A percentile compares a stretch with the other conserved stretches of the same genome.
Conservation (phyloP, 768 basidiomycete genomes). For the Leccinum disarticulatum region DNA sequence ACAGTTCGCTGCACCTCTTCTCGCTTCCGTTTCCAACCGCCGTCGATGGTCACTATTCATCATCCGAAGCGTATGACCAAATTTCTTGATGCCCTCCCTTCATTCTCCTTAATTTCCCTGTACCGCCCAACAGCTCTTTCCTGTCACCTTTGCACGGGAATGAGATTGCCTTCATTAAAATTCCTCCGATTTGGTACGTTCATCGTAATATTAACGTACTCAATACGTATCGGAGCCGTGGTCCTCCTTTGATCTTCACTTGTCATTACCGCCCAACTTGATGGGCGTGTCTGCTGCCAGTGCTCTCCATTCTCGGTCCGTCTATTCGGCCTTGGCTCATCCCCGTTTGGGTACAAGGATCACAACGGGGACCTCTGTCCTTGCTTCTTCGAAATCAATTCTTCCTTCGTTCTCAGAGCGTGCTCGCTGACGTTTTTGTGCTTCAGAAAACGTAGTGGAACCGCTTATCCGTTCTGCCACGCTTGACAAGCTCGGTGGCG, state of each 20-base stretch:
- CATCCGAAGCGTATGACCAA: constrained; percentile 20
- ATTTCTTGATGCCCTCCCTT: constrained; percentile 4
- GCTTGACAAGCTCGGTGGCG: constrained; percentile 7
- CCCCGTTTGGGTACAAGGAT: constrained; percentile 5
- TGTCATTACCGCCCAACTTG: constrained; percentile 19
- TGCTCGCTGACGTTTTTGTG: constrained; percentile 16
- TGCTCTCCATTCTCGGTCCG: constrained; percentile 5
- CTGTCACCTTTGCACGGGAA: constrained; percentile 17
- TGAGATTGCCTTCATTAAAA: constrained; percentile 24
- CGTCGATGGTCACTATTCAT: constrained; percentile 1
- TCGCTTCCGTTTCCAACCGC: background rate
- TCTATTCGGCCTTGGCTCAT: constrained; percentile 6
- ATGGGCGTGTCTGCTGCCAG: constrained; percentile 1
- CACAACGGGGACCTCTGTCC: constrained; percentile 18
- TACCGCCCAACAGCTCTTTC: constrained; percentile 6
- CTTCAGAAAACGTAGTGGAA: constrained; percentile 4
- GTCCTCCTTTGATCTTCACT: constrained; percentile 21
- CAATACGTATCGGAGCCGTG: constrained; percentile 28
- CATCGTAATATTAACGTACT: constrained; percentile 28
- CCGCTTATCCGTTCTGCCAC: constrained; percentile 6
- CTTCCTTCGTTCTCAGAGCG: constrained; percentile 6
- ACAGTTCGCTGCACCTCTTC: constrained; percentile 9
- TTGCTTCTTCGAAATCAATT: constrained; percentile 6
- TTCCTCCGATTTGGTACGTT: constrained; percentile 20
- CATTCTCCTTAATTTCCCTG: constrained; percentile 7